Conservation (phyloP, 1,284 basidiomycete genomes). For the Ceratobasidium sp. region DNA sequence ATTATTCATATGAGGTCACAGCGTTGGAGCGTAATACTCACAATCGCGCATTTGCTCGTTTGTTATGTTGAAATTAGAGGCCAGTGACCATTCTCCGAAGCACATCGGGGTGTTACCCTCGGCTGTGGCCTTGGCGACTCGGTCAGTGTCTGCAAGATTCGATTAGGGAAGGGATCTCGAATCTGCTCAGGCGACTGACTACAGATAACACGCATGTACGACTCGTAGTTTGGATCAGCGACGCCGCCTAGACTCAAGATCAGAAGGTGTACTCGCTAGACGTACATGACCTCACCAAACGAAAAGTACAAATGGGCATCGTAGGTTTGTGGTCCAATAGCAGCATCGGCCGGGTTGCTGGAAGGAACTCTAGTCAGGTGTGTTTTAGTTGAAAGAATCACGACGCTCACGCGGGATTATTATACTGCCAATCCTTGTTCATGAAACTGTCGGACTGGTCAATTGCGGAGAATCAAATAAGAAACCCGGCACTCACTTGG, state of each 20-base stretch:
- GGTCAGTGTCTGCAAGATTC: slow-evolving; percentile 50
- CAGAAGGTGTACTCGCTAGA: neutral
- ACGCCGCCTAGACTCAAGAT: slow-evolving; percentile 60
- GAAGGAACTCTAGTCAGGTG: neutral
- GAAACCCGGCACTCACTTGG: no score
- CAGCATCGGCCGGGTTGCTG: slow-evolving; percentile 68
- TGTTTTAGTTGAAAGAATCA: no score
- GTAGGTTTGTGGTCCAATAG: slow-evolving; percentile 71
- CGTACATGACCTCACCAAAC: slow-evolving; percentile 53
- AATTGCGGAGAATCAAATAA: neutral
- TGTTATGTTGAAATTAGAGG: slow-evolving; percentile 70
- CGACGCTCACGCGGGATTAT: slow-evolving; percentile 62
- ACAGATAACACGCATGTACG: slow-evolving; percentile 72
- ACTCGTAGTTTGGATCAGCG: slow-evolving; percentile 65
- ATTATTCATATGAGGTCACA: slow-evolving; percentile 77
- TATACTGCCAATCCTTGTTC: slow-evolving; percentile 77
- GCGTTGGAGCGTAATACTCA: slow-evolving; percentile 12
- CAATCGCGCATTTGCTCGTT: slow-evolving; percentile 66
- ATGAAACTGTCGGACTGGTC: slow-evolving; percentile 63
- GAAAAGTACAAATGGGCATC: slow-evolving; percentile 80
- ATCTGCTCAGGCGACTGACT: slow-evolving; percentile 49
- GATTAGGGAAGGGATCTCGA: neutral
- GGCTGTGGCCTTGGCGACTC: slow-evolving; percentile 54
- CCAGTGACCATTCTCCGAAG: slow-evolving; percentile 71
- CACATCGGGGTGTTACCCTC: slow-evolving; percentile 59